Evolutionary conservation across 257 asterid species (phyloP), one percentile per base, ranked within the genome.

Genomic region (Dorcoceras hygrometricum): DNA sequence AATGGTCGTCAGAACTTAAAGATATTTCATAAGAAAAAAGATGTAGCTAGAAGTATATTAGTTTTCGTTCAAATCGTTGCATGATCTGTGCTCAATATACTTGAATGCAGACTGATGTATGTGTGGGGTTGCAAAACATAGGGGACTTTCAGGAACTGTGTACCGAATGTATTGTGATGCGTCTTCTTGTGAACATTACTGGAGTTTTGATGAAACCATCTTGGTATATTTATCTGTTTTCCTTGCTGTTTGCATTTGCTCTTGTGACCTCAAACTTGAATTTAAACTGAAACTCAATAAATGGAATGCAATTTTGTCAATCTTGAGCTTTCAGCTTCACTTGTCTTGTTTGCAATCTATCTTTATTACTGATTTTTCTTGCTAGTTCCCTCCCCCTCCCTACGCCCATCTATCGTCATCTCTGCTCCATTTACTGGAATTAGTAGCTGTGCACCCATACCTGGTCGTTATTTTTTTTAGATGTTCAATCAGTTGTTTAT

Each of bases 1-100:
- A 55, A 31, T 69, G 43, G 63, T 25, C 4, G n/a, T 22, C 55
- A 50, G 6, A 43, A 43, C 57, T 39, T 7, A 68, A 28, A 63
- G 3, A 25, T 9, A 31, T 31, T 23, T 25, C 51, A 43, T 43
- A 19, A 14, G 71, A 32, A 34, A 32, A 31, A 67, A 34, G 36
- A 10, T 23, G 56, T 31, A 31, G 63, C 23, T 24, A 1, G 63
- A 59, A 28, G 5, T 20, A 27, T 26, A 7, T 16, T 22, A 24
- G 31, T 8, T 58, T 26, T 58, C n/a, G 23, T 11, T 22, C 63
- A 8, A 16, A 58, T 25, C 19, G 12, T 23, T 25, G 29, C 18
- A 28, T 57, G 31, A 24, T 28, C 32, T 57, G 29, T 58, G 62
- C 62, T 11, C 36, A 36, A 2, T 11, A 36, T 11, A 36, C 11